Conservation (phyloP, 805 yeast genomes). For the Cyberlindnera euphorbiae region DNA sequence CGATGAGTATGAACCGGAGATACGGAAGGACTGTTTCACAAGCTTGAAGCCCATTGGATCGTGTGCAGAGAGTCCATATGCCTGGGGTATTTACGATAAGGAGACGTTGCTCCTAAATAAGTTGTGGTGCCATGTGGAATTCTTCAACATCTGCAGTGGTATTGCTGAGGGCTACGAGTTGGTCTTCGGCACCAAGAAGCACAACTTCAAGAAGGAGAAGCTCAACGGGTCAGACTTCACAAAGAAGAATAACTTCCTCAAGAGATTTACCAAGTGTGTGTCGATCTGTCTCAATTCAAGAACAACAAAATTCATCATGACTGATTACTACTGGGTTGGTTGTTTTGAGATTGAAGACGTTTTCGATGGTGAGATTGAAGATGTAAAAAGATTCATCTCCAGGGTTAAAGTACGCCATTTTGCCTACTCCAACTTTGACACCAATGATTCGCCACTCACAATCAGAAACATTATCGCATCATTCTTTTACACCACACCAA, state of each 20-base stretch:
- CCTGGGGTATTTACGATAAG: constrained; percentile 22
- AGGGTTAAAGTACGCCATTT: constrained; percentile 25
- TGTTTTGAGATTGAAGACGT: constrained; percentile 25
- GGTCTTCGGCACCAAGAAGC: constrained; percentile 18
- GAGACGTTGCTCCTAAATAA: constrained; percentile 18
- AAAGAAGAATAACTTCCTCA: constrained; percentile 23
- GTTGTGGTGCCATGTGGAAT: constrained; percentile 23
- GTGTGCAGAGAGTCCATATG: constrained; percentile 18
- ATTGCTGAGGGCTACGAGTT: constrained; percentile 27
- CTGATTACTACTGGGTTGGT: constrained; percentile 26
- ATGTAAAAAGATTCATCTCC: constrained; percentile 19
- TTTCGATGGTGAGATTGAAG: constrained; percentile 23
- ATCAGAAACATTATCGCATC: constrained; percentile 23
- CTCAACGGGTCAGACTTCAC: constrained; percentile 21
- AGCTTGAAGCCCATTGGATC: constrained; percentile 25
- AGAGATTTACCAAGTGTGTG: constrained; percentile 25
- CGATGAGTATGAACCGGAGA: constrained; percentile 13
- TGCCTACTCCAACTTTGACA: constrained; percentile 19
- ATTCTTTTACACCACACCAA: constrained; percentile 17
- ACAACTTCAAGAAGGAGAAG: constrained; percentile 5
- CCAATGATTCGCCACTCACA: constrained; percentile 13
- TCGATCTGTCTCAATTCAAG: constrained; percentile 25
- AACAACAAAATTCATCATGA: constrained; percentile 22
- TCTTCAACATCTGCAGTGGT: constrained; percentile 19
- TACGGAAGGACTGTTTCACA: constrained; percentile 7